Evolutionary conservation across 1,284 basidiomycete species (phyloP), one percentile per base, ranked within the genome.

Genomic region (Sporisorium exsertum): DNA sequence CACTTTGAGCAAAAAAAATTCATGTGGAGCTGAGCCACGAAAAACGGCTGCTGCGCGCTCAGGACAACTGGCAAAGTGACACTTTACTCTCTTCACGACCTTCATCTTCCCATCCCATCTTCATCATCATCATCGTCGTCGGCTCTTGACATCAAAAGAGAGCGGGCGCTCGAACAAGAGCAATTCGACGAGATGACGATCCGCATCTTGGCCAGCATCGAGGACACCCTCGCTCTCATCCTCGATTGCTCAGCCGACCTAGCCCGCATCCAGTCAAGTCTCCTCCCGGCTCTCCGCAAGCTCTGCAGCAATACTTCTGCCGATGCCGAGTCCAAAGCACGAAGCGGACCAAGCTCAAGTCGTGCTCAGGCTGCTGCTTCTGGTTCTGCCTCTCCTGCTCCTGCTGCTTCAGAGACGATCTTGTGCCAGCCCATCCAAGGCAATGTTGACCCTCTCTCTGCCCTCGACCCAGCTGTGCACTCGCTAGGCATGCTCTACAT

Each of bases 401-500:
- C 35, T n/a, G 42, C 50, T 18, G 52, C 40, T 5, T 46, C 62
- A 7, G 72, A 70, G 16, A 26, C 32, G 1, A 57, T 70, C 6
- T 67, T 78, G 1, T 66, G 67, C 46, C 26, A 61, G 12, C 61
- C 64, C 1, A 58, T 76, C 33, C 62, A 72, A 29, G 60, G 35
- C 45, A 66, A 66, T 33, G 52, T 68, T 15, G 72, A 78, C 49
- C 73, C 77, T 2, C 66, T 78, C 33, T 57, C 57, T 3, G 58
- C 58, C 16, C 72, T 78, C 54, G 55, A 75, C 43, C 78, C 78
- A n/a, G 49, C 66, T 35, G 37, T 47, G 2, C 72, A 78, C 56
- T 65, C 72, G 18, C 24, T 75, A 5, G 68, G 72, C 35, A 62
- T 75, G 66, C 67, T 80, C 29, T 72, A 72, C 75, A 66, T 80